phyloP scores from a whole-genome alignment of 345 rosid species.

The Psidium guajava region DNA sequence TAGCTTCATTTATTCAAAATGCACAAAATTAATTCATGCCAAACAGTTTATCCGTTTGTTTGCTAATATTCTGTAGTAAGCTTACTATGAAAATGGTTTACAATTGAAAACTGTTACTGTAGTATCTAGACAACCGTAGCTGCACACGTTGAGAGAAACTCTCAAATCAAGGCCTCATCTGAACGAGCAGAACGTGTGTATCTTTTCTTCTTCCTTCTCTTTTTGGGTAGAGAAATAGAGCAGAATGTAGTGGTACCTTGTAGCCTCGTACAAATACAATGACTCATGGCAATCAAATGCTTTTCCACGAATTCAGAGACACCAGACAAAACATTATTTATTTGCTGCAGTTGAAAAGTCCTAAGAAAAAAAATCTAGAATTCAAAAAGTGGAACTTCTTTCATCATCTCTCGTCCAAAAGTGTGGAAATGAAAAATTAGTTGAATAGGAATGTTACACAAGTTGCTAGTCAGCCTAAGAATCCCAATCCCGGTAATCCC shows the following conservation, averaged over 20 bases:
- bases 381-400: not conserved
- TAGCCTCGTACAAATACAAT: too few relatives aligned
- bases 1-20: not conserved
- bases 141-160: not conserved
- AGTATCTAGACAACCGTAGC: not conserved
- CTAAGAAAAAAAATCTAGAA: not conserved
- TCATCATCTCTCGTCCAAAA: not conserved
- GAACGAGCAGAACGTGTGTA: not conserved
- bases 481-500: not conserved
- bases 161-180: not conserved
- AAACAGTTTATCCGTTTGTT: not conserved
- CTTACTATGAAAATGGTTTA: not conserved
- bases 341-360: too few relatives aligned
- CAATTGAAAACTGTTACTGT: not conserved
- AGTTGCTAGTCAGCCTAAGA: not conserved
- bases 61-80: not conserved
- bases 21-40: not conserved
- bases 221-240: too few relatives aligned
- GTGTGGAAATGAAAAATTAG: not conserved
- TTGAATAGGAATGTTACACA: not conserved
- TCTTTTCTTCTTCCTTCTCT: too few relatives aligned
- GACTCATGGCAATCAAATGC: too few relatives aligned
- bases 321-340: too few relatives aligned
- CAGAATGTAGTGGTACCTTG: too few relatives aligned
- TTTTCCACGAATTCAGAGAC: too few relatives aligned